Evolutionary conservation across 2,329 filamentous ascomycete species (phyloP), one percentile per base, ranked within the genome.

Genomic region (Hansfordia pulvinata): DNA sequence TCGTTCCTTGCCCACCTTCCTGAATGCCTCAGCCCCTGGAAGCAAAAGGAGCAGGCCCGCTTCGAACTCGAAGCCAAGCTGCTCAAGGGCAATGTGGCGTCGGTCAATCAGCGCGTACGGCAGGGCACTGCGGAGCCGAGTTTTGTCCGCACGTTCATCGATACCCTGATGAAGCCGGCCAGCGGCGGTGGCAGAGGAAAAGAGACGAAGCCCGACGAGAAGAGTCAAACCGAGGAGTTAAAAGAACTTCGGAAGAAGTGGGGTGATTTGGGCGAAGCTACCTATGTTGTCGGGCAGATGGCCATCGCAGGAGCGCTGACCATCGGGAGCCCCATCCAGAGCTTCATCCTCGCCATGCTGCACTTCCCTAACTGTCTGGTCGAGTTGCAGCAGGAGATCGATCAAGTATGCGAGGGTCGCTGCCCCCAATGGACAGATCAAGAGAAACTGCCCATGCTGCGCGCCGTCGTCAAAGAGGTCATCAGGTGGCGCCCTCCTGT

Each of bases 401-500:
- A 68, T 29, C 32, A 30, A 1, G 50, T 56, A 4, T 55, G 56
- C 15, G 52, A 44, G 4, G 52, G 54, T 1, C 44, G 47, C 13
- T 55, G 62, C 28, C 63, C 64, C 1, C 47, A 50, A 27, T 62
- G 62, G 49, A 49, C 53, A 17, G 59, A 68, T 29, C 45, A 57
- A 19, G 54, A 59, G 21, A 50, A 50, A 15, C 32, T 67, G 22
- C 62, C 62, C 4, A 35, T 58, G 31, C 42, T 65, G 20, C 48
- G 61, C 14, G 62, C 62, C 1, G 52, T 60, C 8, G 55, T 66
- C 19, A 63, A 65, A 39, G 63, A 71, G 41, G 52, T 55, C 1
- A 50, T 68, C 12, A 53, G 66, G n/a, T 69, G 62, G 61, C 50
- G 63, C 27, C 62, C 62, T 16, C 60, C 63, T 4, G 62, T 68